phyloP scores from a whole-genome alignment of 1,284 basidiomycete genomes.

The Moesziomyces parantarcticus region DNA sequence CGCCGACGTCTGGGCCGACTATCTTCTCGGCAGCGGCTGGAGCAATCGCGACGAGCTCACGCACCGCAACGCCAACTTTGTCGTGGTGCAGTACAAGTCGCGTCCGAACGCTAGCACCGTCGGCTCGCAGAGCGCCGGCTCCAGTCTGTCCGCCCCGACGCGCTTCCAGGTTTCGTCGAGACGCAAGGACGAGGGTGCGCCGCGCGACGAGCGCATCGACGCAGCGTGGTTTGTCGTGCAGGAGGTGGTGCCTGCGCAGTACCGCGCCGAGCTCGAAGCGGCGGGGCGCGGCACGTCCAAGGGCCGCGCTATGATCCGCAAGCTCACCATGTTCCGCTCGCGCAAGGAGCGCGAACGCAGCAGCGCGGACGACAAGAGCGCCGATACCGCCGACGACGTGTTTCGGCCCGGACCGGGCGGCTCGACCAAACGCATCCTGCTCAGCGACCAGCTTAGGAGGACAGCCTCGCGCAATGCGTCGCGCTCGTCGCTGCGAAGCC shows the following conservation, averaged over 20 bases:
- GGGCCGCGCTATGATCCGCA: slow-evolving; percentile 61
- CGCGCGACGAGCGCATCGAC: slow-evolving; percentile 49
- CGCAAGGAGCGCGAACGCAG: slow-evolving; percentile 18
- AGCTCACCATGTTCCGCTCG: slow-evolving; percentile 60
- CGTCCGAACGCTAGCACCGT: slow-evolving; percentile 48
- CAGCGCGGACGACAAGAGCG: slow-evolving; percentile 1
- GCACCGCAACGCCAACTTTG: slow-evolving; percentile 65
- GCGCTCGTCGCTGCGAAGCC: slow-evolving; percentile 16
- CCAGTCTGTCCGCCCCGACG: slow-evolving; percentile 29
- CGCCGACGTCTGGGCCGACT: slow-evolving; percentile 65
- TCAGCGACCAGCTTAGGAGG: slow-evolving; percentile 40
- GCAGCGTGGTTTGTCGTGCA: slow-evolving; percentile 65
- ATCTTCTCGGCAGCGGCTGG: slow-evolving; percentile 64
- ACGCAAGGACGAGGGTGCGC: slow-evolving; percentile 23
- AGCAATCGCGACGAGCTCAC: slow-evolving; percentile 66
- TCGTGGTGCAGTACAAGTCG: slow-evolving; percentile 63
- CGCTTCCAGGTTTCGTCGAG: slow-evolving; percentile 19
- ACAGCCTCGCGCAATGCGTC: slow-evolving; percentile 20
- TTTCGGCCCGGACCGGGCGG: slow-evolving; percentile 53
- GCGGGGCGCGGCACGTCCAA: slow-evolving; percentile 34
- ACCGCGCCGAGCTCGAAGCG: slow-evolving; percentile 57
- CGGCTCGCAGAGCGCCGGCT: slow-evolving; percentile 32
- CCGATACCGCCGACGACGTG: slow-evolving; percentile 35
- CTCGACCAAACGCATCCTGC: slow-evolving; percentile 49
- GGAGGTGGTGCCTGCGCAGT: slow-evolving; percentile 63